phyloP scores from a whole-genome alignment of 306 rosid genomes.

The Ziziphus jujuba region DNA sequence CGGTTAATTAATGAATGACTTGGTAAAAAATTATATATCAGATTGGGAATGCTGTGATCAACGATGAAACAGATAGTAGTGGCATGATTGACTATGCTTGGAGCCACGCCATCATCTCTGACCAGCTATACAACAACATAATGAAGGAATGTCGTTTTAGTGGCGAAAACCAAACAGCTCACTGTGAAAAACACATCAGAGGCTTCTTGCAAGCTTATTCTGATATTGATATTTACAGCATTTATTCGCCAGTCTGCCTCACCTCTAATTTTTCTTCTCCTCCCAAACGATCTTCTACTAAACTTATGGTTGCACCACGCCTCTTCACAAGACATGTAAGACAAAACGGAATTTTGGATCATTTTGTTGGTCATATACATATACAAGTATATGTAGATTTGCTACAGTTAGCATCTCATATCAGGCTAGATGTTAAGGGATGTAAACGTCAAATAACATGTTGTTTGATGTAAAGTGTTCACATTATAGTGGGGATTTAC shows the following conservation, averaged over 20 bases:
- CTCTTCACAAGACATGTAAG: constrained; percentile 52
- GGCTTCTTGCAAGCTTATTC: constrained; percentile 34
- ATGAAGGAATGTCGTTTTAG: constrained; percentile 29
- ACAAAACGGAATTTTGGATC: no score
- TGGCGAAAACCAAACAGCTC: constrained; percentile 24
- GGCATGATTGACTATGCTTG: constrained; percentile 63
- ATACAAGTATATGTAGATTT: no score
- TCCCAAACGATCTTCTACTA: background rate
- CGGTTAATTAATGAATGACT: no score
- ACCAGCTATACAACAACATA: constrained; percentile 28
- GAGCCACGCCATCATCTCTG: constrained; percentile 64
- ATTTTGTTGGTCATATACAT: background rate
- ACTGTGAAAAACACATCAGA: constrained; percentile 15
- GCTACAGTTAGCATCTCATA: no score
- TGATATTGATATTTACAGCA: constrained; percentile 47
- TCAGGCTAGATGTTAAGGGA: no score
- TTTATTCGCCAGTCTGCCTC: constrained; percentile 53
- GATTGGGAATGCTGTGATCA: constrained; percentile 58
- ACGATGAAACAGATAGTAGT: constrained; percentile 38
- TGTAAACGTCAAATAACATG: no score
- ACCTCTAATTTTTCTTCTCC: background rate
- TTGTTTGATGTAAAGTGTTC: no score
- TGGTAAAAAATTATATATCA: constrained; percentile 4
- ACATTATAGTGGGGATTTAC: no score
- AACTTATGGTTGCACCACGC: constrained; percentile 40